These are phyloP conservation scores for Beta vulgaris DNA, from an alignment of 148 eudicot species.

Conservation along the genomic window DNA sequence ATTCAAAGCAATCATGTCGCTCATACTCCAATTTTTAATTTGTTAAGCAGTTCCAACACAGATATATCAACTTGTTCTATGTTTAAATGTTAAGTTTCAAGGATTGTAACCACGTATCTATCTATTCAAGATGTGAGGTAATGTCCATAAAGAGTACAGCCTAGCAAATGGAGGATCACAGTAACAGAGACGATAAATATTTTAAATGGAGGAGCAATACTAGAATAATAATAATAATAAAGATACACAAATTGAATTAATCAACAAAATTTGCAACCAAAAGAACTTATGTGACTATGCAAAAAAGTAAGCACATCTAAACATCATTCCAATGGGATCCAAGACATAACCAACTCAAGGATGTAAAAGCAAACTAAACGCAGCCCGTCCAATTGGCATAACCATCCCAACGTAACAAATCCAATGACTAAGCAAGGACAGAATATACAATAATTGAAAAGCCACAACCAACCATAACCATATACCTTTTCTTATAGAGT, in stretches of 20 bases:
- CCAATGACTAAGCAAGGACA: neutral
- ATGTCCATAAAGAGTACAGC: neutral
- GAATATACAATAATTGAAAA: neutral
- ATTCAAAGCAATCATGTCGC: neutral
- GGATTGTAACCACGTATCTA: neutral
- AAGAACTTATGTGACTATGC: no score
- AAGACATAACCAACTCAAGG: neutral
- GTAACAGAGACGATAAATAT: neutral
- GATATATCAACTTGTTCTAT: neutral
- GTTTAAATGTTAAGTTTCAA: neutral
- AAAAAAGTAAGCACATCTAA: neutral
- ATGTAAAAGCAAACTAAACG: neutral
- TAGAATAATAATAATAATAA: neutral
- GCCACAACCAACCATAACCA: neutral
- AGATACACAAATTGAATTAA: no score
- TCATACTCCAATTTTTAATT: neutral
- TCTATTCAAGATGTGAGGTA: neutral
- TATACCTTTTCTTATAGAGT: slow-evolving; percentile 70
- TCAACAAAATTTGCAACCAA: neutral
- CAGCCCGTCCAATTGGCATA: neutral
- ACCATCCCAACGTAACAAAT: neutral
- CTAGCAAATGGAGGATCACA: neutral
- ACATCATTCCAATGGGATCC: neutral
- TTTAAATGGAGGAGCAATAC: neutral
- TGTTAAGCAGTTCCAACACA: neutral